A percentile compares a stretch with the other conserved stretches of the same genome.
Evolutionary conservation across 1,284 basidiomycete species (phyloP).

Genomic region (Neolentinus lepideus): DNA sequence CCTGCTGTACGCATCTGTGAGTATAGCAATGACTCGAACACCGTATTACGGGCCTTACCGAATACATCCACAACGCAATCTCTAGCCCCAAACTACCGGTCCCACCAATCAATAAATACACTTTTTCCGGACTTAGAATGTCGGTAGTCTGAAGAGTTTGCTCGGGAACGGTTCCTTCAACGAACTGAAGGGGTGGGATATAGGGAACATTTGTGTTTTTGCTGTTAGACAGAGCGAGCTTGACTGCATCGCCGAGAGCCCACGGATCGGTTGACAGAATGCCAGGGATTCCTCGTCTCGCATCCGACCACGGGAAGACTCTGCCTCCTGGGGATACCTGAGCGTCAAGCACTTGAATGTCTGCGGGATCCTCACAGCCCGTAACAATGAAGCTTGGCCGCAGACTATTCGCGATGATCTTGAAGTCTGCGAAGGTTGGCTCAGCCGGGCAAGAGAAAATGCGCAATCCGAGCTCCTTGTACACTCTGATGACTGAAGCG

Average conservation of each 20-base stretch:
- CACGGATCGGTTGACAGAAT: background rate
- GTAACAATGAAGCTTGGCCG: background rate
- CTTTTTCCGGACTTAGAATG: background rate
- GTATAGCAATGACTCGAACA: background rate
- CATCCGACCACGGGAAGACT: background rate
- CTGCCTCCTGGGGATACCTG: background rate
- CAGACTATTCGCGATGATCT: no score
- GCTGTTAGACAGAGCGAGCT: background rate
- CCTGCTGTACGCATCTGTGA: constrained; percentile 20
- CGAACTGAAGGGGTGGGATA: constrained; percentile 6
- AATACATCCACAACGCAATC: constrained; percentile 30
- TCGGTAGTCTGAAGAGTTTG: background rate
- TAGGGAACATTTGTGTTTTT: background rate
- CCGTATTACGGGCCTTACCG: constrained; percentile 21
- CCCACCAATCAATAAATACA: constrained; percentile 1
- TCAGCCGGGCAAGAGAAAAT: background rate
- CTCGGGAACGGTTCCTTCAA: constrained; percentile 9
- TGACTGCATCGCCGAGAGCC: background rate
- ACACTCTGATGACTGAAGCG: background rate
- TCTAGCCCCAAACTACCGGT: constrained; percentile 8
- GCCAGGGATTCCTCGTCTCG: background rate
- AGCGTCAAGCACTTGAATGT: background rate
- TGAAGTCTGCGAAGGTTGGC: background rate
- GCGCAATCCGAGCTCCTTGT: background rate
- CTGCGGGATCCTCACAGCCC: background rate